Evolutionary conservation across 108 stramenopile genomes (phyloP).

Genomic region (Chaetoceros muelleri): DNA sequence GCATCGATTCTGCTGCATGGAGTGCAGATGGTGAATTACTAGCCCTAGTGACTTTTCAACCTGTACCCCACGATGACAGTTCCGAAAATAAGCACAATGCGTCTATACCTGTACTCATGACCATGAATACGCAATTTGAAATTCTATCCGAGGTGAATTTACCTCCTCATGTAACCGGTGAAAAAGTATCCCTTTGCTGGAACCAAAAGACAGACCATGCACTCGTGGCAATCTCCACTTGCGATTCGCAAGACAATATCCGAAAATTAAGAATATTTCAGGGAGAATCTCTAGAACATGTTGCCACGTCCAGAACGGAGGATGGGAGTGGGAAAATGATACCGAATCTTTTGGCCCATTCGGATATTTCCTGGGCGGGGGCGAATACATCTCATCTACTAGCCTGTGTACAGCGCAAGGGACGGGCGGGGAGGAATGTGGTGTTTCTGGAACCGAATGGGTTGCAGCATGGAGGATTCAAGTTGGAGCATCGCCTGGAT

Average conservation of each 20-base stretch:
- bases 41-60: slow-evolving; percentile 47
- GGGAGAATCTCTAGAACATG: slow-evolving; percentile 41
- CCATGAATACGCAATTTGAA: slow-evolving; percentile 77
- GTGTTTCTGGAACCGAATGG: slow-evolving; percentile 88
- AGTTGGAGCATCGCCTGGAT: slow-evolving; percentile 20
- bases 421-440: slow-evolving; percentile 47
- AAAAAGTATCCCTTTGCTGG: slow-evolving; percentile 51
- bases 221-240: slow-evolving; percentile 49
- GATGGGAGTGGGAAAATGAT: slow-evolving; percentile 75
- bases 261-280: slow-evolving; percentile 62
- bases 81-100: slow-evolving; percentile 13
- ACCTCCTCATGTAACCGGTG: slow-evolving; percentile 30
- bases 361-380: slow-evolving; percentile 58
- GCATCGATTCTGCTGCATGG: slow-evolving; percentile 60
- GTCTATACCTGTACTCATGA: slow-evolving; percentile 47
- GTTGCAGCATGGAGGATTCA: slow-evolving; percentile 71
- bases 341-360: slow-evolving; percentile 37
- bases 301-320: slow-evolving; percentile 63
- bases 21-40: slow-evolving; percentile 79
- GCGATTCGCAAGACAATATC: slow-evolving; percentile 39
- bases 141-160: slow-evolving; percentile 58
- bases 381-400: slow-evolving; percentile 68
- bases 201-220: slow-evolving; percentile 50
- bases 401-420: slow-evolving; percentile 53
- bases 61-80: slow-evolving; percentile 9